These are phyloP conservation scores for Phyllosticta ampelicida DNA, from an alignment of 2,329 filamentous ascomycete species.

Conservation along the genomic window DNA sequence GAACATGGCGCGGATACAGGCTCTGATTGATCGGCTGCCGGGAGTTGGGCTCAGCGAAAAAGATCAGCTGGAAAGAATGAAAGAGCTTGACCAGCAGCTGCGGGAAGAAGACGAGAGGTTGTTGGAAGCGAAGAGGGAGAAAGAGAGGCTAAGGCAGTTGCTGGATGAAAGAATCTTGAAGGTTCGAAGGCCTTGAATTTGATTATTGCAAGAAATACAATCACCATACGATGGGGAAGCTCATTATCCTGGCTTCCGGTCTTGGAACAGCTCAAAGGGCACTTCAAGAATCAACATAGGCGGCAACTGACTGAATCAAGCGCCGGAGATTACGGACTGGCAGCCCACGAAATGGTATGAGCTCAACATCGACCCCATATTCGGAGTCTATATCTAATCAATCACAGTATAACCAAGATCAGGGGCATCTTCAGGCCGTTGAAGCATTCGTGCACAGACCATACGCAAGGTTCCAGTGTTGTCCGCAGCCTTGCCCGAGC, in stretches of 20 bases:
- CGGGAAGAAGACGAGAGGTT: slow-evolving; percentile 33
- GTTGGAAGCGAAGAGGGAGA: slow-evolving; percentile 30
- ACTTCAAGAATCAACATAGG: background rate
- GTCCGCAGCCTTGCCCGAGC: background rate
- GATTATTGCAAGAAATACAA: background rate
- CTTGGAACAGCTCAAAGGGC: background rate
- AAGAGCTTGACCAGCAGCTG: slow-evolving; percentile 33
- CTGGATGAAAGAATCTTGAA: slow-evolving; percentile 39
- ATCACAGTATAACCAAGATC: background rate
- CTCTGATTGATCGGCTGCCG: slow-evolving; percentile 62
- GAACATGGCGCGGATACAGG: slow-evolving; percentile 76
- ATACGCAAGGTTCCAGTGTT: background rate
- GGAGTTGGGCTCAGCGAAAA: slow-evolving; percentile 68
- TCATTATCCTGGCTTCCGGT: background rate
- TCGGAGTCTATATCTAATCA: background rate
- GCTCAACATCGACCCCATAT: background rate
- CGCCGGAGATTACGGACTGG: background rate
- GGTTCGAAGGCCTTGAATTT: slow-evolving; percentile 21
- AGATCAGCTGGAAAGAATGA: slow-evolving; percentile 56
- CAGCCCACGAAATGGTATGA: background rate
- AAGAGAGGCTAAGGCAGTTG: slow-evolving; percentile 30
- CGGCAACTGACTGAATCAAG: background rate
- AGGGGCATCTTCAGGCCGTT: background rate
- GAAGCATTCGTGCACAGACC: background rate
- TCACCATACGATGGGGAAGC: background rate